These are phyloP conservation scores for Exutisphaerella laricina DNA, from an alignment of 2,329 filamentous ascomycete genomes.

Conservation along the genomic window DNA sequence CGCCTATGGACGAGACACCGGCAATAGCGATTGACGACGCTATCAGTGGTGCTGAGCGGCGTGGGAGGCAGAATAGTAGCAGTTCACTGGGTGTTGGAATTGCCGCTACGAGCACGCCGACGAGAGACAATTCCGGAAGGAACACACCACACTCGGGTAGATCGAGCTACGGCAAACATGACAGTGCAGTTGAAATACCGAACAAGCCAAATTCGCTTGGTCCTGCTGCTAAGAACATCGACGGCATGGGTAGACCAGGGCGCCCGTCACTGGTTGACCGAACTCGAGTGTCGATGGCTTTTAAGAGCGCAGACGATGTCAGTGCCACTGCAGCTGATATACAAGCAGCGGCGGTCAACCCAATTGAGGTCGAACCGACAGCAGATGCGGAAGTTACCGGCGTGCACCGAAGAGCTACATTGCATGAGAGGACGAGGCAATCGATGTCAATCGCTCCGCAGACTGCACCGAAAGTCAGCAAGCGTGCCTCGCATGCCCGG, in stretches of 20 bases:
- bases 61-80: slow-evolving; percentile 14
- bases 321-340: slow-evolving; percentile 17
- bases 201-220: not conserved
- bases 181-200: slow-evolving; percentile 17
- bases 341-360: not conserved
- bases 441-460: slow-evolving; percentile 64
- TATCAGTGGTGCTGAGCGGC: slow-evolving; percentile 11
- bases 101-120: slow-evolving; percentile 6
- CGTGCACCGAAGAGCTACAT: not conserved
- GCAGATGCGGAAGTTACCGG: not conserved
- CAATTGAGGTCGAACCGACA: not conserved
- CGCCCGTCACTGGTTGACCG: slow-evolving; percentile 43
- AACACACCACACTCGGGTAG: slow-evolving; percentile 8
- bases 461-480: slow-evolving; percentile 14
- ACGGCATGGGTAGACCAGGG: slow-evolving; percentile 13
- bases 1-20: slow-evolving; percentile 16
- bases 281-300: slow-evolving; percentile 44
- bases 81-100: slow-evolving; percentile 8
- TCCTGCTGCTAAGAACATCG: slow-evolving; percentile 8
- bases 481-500: slow-evolving; percentile 32
- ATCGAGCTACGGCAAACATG: slow-evolving; percentile 16
- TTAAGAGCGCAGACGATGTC: slow-evolving; percentile 19
- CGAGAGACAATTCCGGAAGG: slow-evolving; percentile 7
- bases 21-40: slow-evolving; percentile 8
- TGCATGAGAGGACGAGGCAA: slow-evolving; percentile 73